Evolutionary conservation across 768 basidiomycete genomes (phyloP), one percentile per base, ranked within the genome.

Genomic region (Epithele typhae): DNA sequence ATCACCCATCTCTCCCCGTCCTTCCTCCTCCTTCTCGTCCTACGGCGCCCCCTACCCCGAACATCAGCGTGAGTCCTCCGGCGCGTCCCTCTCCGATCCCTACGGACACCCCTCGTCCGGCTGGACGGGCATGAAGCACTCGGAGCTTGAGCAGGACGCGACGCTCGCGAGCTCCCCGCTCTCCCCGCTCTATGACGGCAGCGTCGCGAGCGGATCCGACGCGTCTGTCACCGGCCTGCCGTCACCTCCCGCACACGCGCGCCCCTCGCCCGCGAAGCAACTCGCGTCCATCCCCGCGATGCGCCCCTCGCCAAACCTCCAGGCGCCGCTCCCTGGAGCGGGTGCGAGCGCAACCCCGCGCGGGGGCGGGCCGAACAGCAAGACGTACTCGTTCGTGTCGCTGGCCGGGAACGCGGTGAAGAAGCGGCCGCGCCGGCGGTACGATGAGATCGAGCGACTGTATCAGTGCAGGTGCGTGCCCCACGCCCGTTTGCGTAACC

Each of bases 361-460:
- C 24, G 47, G 37, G 24, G 48, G 27, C 7, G 35, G 45, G 34
- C 37, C 23, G 22, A 76, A 74, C 58, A 72, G 70, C 56, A 90
- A 86, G 65, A 87, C 84, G 19, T 91, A 90, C 61, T 83, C 87
- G 1, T 91, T 91, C 53, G 86, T 91, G 34, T 76, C 87, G 11
- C 68, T 91, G 9, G 86, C 88, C 9, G 88, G 88, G 18, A 89
- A 89, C 57, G 73, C 82, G 14, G 78, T 91, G 48, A 86, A 81
- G 64, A 91, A 91, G 67, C 81, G 88, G 38, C 88, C 88, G n/a
- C 75, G 88, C 10, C 74, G 88, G 55, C 76, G 88, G 36, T 90
- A 89, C 65, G 94, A 97, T 64, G 94, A 97, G 76, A 96, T 97
- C 55, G 93, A 96, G 68, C 81, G 94, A 22, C 68, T 95, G 43